phyloP scores from a whole-genome alignment of 169 alveolate genomes.

The Plasmodium blacklocki region DNA sequence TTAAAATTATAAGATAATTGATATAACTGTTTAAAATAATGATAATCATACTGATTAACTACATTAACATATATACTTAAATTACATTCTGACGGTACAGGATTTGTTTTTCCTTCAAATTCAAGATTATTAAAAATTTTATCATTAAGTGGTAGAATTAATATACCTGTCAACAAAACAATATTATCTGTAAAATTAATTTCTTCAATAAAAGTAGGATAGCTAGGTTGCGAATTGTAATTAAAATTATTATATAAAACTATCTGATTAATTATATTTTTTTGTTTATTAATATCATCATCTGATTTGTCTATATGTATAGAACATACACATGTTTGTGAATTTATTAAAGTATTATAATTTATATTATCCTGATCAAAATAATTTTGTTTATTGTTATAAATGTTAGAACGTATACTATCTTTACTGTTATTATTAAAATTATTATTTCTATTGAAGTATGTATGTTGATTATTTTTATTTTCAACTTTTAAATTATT shows the following conservation, averaged over 20 bases:
- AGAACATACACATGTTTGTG: conserved; percentile 61
- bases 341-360: conserved; percentile 51
- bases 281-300: conserved; percentile 58
- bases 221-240: neutral
- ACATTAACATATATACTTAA: conserved; percentile 59
- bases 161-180: conserved; percentile 59
- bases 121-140: conserved; percentile 63
- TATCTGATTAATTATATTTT: neutral
- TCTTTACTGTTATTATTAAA: conserved; percentile 25
- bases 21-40: conserved; percentile 32
- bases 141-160: conserved; percentile 35
- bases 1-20: conserved; percentile 68
- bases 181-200: conserved; percentile 39
- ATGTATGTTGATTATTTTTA: conserved; percentile 8
- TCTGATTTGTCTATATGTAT: conserved; percentile 75
- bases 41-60: conserved; percentile 37
- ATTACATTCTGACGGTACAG: conserved; percentile 56
- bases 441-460: conserved; percentile 12
- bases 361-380: conserved; percentile 67
- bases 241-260: neutral
- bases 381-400: conserved; percentile 35
- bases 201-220: conserved; percentile 60
- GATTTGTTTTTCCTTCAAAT: conserved; percentile 68
- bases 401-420: neutral
- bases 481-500: conserved; percentile 33